Percentiles rank a stretch among this genome's conserved stretches.
phyloP scores from a whole-genome alignment of 1,284 basidiomycete genomes.

The Tilletia setariae region DNA sequence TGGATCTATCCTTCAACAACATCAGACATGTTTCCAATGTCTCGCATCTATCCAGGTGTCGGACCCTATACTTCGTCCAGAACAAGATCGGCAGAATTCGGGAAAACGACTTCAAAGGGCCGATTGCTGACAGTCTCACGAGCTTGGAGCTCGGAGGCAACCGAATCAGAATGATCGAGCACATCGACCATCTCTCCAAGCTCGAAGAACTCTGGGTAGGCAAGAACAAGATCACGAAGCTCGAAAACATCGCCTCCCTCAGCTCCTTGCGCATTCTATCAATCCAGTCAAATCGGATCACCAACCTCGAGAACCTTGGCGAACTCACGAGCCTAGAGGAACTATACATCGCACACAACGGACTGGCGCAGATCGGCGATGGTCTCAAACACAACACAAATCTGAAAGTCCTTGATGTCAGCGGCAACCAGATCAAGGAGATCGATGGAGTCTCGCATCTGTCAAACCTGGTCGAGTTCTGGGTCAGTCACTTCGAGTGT shows the following conservation, averaged over 20 bases:
- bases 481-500: slow-evolving; percentile 63
- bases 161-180: slow-evolving; percentile 84
- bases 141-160: slow-evolving; percentile 93
- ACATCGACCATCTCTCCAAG: slow-evolving; percentile 73
- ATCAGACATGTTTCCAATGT: slow-evolving; percentile 62
- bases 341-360: slow-evolving; percentile 92
- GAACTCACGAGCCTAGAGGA: slow-evolving; percentile 67
- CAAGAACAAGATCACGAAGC: slow-evolving; percentile 60
- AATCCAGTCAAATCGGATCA: slow-evolving; percentile 90
- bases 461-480: slow-evolving; percentile 76
- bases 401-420: slow-evolving; percentile 81
- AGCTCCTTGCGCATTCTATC: slow-evolving; percentile 56
- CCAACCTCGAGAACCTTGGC: slow-evolving; percentile 72
- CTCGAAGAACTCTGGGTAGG: slow-evolving; percentile 93
- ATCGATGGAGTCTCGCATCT: slow-evolving; percentile 81
- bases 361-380: slow-evolving; percentile 71
- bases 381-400: slow-evolving; percentile 66
- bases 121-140: slow-evolving; percentile 65
- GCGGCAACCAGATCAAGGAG: slow-evolving; percentile 74
- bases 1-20: slow-evolving; percentile 95
- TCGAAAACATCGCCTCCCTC: slow-evolving; percentile 29
- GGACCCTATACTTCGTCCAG: slow-evolving; percentile 88
- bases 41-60: slow-evolving; percentile 60
- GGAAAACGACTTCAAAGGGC: slow-evolving; percentile 61
- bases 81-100: slow-evolving; percentile 82